Conservation (phyloP, 208 protist species). For the Leishmania gerbilli region DNA sequence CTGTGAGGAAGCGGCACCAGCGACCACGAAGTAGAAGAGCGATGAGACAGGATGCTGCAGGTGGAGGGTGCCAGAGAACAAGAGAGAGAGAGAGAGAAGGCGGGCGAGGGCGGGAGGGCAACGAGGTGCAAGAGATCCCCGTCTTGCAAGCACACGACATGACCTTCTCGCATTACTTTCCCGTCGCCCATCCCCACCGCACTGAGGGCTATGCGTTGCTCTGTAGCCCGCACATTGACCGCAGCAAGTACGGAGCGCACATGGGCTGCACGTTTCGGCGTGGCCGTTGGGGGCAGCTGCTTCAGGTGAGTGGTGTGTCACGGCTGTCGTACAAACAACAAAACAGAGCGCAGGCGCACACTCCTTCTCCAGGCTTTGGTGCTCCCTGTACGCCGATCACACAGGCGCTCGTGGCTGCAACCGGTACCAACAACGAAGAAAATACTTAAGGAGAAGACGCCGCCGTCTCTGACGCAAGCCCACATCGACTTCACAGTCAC, state of each 20-base stretch:
- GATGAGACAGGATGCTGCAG: background rate
- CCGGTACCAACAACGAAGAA: background rate
- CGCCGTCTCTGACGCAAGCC: background rate
- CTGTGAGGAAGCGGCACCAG: background rate
- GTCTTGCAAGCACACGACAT: background rate
- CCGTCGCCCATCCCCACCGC: background rate
- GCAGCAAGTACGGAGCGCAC: background rate
- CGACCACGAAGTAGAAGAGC: background rate
- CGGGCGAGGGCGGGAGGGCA: background rate
- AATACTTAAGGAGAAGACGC: background rate
- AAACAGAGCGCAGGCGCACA: background rate
- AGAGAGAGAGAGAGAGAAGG: background rate
- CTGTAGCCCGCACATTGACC: background rate
- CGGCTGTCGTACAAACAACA: background rate
- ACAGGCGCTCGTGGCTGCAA: background rate
- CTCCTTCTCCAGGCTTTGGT: background rate
- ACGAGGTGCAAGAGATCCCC: background rate
- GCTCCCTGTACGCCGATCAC: background rate
- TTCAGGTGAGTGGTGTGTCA: background rate
- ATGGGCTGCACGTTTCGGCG: background rate
- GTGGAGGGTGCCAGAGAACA: background rate
- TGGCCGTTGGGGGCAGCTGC: background rate
- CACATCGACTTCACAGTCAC: background rate
- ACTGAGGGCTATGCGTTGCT: background rate
- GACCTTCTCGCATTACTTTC: background rate